Conservation (phyloP, 805 yeast species). For the Cyberlindnera nakhonratchasimensis region DNA sequence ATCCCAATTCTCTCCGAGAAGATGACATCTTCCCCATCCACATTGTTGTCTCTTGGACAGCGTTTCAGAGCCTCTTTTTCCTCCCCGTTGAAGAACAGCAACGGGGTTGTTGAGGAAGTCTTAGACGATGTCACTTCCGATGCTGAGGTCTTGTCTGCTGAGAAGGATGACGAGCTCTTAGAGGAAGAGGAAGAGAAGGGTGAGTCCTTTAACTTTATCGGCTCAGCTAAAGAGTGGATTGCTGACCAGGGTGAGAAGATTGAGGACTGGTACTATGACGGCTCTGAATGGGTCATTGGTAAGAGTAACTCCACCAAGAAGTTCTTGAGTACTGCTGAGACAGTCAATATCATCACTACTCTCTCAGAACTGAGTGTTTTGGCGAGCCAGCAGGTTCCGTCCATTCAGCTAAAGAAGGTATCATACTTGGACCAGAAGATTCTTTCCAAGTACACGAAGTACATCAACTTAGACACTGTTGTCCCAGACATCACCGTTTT, state of each 20-base stretch:
- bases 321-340: conserved; percentile 27
- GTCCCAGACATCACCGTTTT: conserved; percentile 23
- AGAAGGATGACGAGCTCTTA: conserved; percentile 7
- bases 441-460: conserved; percentile 19
- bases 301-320: conserved; percentile 20
- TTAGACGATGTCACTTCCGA: conserved; percentile 8
- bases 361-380: conserved; percentile 21
- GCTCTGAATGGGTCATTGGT: conserved; percentile 7
- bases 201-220: conserved; percentile 10
- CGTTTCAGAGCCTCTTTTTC: conserved; percentile 25
- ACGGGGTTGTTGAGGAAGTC: neutral
- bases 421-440: conserved; percentile 22
- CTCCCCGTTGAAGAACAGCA: conserved; percentile 20
- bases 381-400: conserved; percentile 19
- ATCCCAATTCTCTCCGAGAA: conserved; percentile 13
- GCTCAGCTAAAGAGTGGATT: conserved; percentile 23
- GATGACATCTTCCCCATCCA: conserved; percentile 23
- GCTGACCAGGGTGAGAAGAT: conserved; percentile 23
- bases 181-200: conserved; percentile 18
- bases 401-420: conserved; percentile 18
- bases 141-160: conserved; percentile 14
- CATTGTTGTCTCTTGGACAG: conserved; percentile 18
- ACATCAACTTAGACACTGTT: conserved; percentile 13
- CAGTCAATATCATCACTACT: conserved; percentile 24
- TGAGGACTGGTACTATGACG: conserved; percentile 21